These are phyloP conservation scores for Kwoniella newhampshirensis DNA, from an alignment of 768 basidiomycete genomes.

Conservation along the genomic window DNA sequence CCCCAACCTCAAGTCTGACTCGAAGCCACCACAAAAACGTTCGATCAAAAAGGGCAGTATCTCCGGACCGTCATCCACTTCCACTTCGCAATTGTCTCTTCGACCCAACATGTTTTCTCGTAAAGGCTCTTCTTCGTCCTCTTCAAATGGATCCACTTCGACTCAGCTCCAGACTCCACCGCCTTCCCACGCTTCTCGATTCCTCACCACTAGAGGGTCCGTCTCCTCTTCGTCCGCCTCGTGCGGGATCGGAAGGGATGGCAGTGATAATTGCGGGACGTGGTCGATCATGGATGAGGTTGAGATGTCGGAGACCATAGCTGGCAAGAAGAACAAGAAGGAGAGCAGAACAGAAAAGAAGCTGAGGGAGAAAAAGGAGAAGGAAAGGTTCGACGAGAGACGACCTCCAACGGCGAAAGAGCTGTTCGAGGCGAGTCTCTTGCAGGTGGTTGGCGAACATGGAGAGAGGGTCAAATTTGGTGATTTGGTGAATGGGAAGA, in stretches of 20 bases:
- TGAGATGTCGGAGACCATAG: constrained; percentile 9
- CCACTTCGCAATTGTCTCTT: not conserved
- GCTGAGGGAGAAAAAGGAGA: constrained; percentile 38
- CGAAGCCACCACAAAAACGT: not conserved
- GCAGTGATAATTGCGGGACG: constrained; percentile 15
- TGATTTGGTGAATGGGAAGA: constrained; percentile 57
- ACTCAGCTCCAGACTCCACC: not conserved
- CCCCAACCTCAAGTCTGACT: too few species aligned
- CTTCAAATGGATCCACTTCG: not conserved
- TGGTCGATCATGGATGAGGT: constrained; percentile 28
- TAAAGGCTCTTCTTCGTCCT: constrained; percentile 5
- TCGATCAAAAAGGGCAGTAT: constrained; percentile 3
- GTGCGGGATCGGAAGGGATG: not conserved
- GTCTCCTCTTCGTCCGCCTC: too few species aligned
- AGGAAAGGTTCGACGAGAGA: constrained; percentile 39
- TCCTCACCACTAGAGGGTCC: too few species aligned
- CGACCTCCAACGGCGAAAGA: constrained; percentile 61
- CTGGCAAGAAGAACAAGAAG: constrained; percentile 14
- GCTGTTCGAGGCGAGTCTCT: constrained; percentile 63
- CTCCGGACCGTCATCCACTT: constrained; percentile 1
- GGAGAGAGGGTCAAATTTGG: constrained; percentile 70
- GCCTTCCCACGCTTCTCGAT: not conserved
- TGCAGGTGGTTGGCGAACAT: constrained; percentile 67
- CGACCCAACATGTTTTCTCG: not conserved
- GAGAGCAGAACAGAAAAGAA: constrained; percentile 39